Base-by-base conservation (phyloP, 208 protist genomes). In the Trypanosoma platydactyli region DNA sequence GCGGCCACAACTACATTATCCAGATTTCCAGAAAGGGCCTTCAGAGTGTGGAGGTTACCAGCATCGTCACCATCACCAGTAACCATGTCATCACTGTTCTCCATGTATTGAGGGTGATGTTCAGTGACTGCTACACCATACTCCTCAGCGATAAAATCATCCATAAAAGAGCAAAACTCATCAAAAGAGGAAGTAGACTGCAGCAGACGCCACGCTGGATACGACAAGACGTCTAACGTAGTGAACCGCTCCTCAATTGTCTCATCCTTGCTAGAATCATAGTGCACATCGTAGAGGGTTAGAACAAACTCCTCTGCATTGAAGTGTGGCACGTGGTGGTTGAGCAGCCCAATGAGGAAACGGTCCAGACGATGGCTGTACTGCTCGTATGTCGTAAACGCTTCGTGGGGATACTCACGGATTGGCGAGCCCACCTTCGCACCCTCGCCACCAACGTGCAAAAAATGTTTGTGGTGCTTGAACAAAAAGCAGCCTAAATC, bases 81-180 rank as follows among this genome's bases (percentile, higher is more conserved):
- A 20, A 44, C 46, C 20, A 12, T 20, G 3, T 7, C n/a, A 12
- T 46, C 52, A 44, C 56, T 22, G 41, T 38, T 38, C 33, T 3
- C 9, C 33, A 38, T 9, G 33, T 38, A 9, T 9, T 38, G 33
- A 9, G 3, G 33, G 33, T 38, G 33, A 9, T 25, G 22, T 35
- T 58, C 70, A 4, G 46, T 60, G 35, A 60, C 44, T 44, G 66
- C 76, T 50, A 88, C 66, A 41, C 85, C 71, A 68, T 91, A 94
- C 64, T 94, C 85, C 64, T 94, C 90, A 13, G 76, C 72, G 50
- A 94, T 86, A 71, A 91, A 94, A 63, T 94, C 88, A 73, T 88
- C 79, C 81, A 95, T 90, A 77, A 83, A 89, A 6, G 30, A 55
- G 56, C 84, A 87, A 62, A 95, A 95, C 60, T 78, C 73, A 45